These are phyloP conservation scores for Heterobasidion occidentale DNA, from an alignment of 1,284 basidiomycete species.

Conservation along the genomic window DNA sequence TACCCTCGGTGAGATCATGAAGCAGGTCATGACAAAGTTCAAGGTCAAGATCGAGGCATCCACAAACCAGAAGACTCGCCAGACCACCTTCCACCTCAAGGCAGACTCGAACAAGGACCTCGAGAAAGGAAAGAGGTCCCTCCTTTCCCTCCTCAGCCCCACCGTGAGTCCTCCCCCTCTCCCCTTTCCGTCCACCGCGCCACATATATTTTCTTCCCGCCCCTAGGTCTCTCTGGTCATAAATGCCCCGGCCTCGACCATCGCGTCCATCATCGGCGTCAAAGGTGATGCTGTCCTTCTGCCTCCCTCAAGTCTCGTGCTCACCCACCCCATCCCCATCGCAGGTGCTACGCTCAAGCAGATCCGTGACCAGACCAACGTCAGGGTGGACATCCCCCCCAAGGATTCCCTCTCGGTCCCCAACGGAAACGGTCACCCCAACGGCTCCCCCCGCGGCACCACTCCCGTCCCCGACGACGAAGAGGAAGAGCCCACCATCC, in stretches of 20 bases:
- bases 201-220: not conserved
- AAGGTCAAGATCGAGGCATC: conserved; percentile 92
- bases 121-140: conserved; percentile 78
- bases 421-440: conserved; percentile 43
- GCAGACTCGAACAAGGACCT: conserved; percentile 84
- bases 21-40: conserved; percentile 79
- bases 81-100: conserved; percentile 89
- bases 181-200: not conserved
- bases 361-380: conserved; percentile 88
- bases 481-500: conserved; percentile 76
- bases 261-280: conserved; percentile 86
- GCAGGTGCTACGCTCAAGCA: conserved; percentile 83
- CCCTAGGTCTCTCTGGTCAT: conserved; percentile 65
- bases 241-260: conserved; percentile 83
- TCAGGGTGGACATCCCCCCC: conserved; percentile 85
- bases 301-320: conserved; percentile 5
- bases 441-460: conserved; percentile 28
- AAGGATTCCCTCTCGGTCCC: conserved; percentile 38
- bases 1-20: conserved; percentile 80
- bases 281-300: conserved; percentile 51
- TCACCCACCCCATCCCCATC: not conserved
- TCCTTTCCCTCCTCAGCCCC: conserved; percentile 81
- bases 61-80: conserved; percentile 79
- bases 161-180: conserved; percentile 35
- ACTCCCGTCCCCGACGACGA: conserved; percentile 50